These are phyloP conservation scores for Fraxinus paxiana DNA, from an alignment of 305 asterid genomes.

Conservation along the genomic window DNA sequence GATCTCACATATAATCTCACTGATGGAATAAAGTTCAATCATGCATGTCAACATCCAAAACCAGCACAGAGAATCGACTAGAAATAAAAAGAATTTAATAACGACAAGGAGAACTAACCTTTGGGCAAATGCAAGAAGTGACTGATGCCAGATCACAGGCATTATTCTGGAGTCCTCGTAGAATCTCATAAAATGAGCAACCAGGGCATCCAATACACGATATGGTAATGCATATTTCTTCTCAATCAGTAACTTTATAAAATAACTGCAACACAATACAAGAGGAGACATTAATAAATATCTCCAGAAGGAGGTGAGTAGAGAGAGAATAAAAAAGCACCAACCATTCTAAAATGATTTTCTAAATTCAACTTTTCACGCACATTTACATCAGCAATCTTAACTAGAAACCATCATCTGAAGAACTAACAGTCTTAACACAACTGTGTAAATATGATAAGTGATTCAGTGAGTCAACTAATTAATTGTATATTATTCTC, in stretches of 20 bases:
- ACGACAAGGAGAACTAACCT: slow-evolving; percentile 43
- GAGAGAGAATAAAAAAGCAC: not conserved
- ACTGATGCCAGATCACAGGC: slow-evolving; percentile 98
- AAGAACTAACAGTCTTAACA: not conserved
- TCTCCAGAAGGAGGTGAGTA: not conserved
- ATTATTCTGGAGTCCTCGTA: slow-evolving; percentile 65
- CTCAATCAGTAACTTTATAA: slow-evolving; percentile 68
- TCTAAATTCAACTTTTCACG: not conserved
- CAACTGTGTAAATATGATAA: not conserved
- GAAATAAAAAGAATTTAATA: slow-evolving; percentile 4
- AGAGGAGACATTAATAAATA: not conserved
- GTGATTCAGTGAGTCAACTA: not conserved
- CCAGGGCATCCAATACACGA: slow-evolving; percentile 94
- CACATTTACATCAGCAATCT: not conserved
- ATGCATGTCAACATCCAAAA: not conserved
- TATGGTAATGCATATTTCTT: slow-evolving; percentile 95
- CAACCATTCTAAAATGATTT: not conserved
- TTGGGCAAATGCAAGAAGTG: slow-evolving; percentile 89
- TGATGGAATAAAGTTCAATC: not conserved
- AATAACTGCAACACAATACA: slow-evolving; percentile 53
- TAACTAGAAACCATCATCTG: slow-evolving; percentile 2
- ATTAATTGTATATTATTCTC: not conserved
- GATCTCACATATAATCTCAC: not conserved
- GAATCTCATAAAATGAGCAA: slow-evolving; percentile 78
- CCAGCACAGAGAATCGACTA: not conserved